Percentiles rank a stretch among this genome's conserved stretches.
These are phyloP conservation scores for Ustilago shanxiensis DNA, from an alignment of 1,284 basidiomycete genomes.

Conservation along the genomic window DNA sequence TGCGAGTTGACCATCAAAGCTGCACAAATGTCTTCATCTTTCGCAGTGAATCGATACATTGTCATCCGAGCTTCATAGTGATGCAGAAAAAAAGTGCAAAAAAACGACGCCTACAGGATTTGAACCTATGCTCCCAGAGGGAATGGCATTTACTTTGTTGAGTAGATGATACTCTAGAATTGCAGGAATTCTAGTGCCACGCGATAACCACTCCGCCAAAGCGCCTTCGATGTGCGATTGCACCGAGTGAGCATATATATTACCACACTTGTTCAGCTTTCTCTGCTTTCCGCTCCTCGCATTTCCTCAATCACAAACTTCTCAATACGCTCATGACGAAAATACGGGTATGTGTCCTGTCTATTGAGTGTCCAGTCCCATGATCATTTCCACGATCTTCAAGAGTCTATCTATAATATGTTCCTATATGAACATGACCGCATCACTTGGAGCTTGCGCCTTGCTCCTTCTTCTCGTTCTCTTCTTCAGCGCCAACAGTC, in stretches of 20 bases:
- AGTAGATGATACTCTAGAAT: conserved; percentile 32
- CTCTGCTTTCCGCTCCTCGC: no score
- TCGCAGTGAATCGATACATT: background rate
- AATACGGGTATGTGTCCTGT: no score
- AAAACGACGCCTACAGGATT: conserved; percentile 50
- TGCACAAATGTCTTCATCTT: background rate
- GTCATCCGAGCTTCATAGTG: no score
- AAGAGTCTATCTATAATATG: no score
- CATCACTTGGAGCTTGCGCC: background rate
- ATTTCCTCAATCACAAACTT: no score
- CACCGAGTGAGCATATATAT: background rate
- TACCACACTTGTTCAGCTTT: background rate
- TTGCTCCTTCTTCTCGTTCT: no score
- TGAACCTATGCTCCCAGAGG: conserved; percentile 52
- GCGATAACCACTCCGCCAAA: conserved; percentile 53
- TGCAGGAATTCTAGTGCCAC: conserved; percentile 39
- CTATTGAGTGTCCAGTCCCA: background rate
- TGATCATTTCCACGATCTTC: no score
- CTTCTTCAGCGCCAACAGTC: background rate
- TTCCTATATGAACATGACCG: background rate
- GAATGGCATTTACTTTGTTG: conserved; percentile 40
- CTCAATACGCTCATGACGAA: no score
- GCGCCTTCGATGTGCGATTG: conserved; percentile 16
- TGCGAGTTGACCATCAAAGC: no score
- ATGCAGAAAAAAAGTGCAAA: conserved; percentile 4